Percentiles rank a stretch among this genome's conserved stretches.
phyloP scores from a whole-genome alignment of 306 rosid species.

The Coriaria nepalensis region DNA sequence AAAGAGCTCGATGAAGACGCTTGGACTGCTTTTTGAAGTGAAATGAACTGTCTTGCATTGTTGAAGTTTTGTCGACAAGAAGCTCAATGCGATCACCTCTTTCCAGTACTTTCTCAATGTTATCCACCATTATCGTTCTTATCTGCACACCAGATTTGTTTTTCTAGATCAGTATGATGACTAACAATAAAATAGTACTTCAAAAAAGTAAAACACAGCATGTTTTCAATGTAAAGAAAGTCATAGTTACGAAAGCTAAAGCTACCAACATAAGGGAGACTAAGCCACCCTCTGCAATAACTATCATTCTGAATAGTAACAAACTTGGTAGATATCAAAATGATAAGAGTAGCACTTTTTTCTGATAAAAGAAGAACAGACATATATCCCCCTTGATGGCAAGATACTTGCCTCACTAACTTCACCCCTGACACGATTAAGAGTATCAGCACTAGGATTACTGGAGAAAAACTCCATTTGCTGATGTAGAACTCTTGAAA shows the following conservation, averaged over 20 bases:
- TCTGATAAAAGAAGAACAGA: constrained; percentile 1
- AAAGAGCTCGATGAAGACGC: constrained; percentile 84
- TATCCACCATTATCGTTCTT: constrained; percentile 88
- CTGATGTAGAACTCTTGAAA: constrained; percentile 93
- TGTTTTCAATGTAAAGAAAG: too few species aligned
- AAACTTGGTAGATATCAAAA: too few species aligned
- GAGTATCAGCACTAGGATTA: constrained; percentile 71
- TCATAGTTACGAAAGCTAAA: too few species aligned
- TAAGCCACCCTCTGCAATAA: too few species aligned
- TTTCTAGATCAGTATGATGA: constrained; percentile 8
- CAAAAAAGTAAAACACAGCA: too few species aligned
- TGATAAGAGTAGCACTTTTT: too few species aligned
- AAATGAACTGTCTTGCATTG: constrained; percentile 96
- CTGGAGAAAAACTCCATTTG: constrained; percentile 97
- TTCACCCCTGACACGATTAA: constrained; percentile 83
- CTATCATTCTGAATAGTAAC: too few species aligned
- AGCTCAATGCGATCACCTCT: constrained; percentile 96
- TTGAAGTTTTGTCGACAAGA: constrained; percentile 90
- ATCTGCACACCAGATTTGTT: constrained; percentile 39
- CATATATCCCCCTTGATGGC: constrained; percentile 6
- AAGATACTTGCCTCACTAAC: constrained; percentile 87
- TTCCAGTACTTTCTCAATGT: constrained; percentile 86
- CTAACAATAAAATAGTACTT: too few species aligned
- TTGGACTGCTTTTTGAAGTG: constrained; percentile 94
- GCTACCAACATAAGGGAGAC: too few species aligned